A percentile compares a stretch with the other conserved stretches of the same genome.
Evolutionary conservation across 805 yeast species (phyloP).

Genomic region (Myxozyma udenii): DNA sequence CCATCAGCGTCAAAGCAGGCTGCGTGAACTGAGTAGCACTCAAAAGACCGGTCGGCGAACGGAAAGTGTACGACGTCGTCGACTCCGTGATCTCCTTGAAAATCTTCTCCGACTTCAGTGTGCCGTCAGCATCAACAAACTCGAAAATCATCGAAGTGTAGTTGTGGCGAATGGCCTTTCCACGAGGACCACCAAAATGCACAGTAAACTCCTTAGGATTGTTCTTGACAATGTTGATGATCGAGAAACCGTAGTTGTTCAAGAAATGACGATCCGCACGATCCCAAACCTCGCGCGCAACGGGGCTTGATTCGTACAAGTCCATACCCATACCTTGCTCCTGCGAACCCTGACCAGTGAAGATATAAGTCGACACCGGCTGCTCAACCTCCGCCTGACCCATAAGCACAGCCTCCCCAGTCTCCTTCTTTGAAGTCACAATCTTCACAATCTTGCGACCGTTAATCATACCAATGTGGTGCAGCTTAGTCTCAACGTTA

Average conservation of each 20-base stretch:
- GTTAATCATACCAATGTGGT: constrained; percentile 97
- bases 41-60: constrained; percentile 88
- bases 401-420: constrained; percentile 69
- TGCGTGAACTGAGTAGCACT: constrained; percentile 99
- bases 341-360: constrained; percentile 99
- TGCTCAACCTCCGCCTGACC: constrained; percentile 99
- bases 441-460: constrained; percentile 97
- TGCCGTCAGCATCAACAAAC: constrained; percentile 81
- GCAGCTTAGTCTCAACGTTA: constrained; percentile 76
- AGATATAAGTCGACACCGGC: constrained; percentile 93
- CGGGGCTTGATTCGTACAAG: constrained; percentile 81
- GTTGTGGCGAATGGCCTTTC: constrained; percentile 89
- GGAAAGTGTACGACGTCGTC: constrained; percentile 83
- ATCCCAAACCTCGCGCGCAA: constrained; percentile 96
- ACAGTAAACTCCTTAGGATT: constrained; percentile 94
- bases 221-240: constrained; percentile 88
- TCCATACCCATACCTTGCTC: constrained; percentile 99
- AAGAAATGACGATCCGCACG: constrained; percentile 93
- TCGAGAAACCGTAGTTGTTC: constrained; percentile 83
- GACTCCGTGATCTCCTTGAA: constrained; percentile 84
- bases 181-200: constrained; percentile 97
- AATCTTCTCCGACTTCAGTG: constrained; percentile 84
- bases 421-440: constrained; percentile 78
- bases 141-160: constrained; percentile 97
- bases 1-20: constrained; percentile 99